Evolutionary conservation across 176 grass and related monocot genomes (phyloP), one percentile per base, ranked within the genome.

Genomic region (Phragmites australis): DNA sequence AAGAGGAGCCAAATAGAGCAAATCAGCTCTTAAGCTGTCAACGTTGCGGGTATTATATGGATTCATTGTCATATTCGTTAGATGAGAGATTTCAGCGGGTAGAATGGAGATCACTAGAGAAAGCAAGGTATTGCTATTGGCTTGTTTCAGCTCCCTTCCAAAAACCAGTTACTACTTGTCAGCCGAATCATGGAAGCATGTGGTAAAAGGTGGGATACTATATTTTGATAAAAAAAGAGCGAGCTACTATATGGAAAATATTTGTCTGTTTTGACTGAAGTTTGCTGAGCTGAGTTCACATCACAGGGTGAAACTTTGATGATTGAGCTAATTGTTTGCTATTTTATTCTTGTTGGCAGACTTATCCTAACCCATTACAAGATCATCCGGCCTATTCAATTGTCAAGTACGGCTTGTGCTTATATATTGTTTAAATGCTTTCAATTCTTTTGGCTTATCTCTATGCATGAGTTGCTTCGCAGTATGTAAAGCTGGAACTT

Each of bases 381-480:
- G 91, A 99, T 22, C 92, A 99, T 83, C 88, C 96, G 3, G 93
- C 96, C 34, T 99, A 99, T 87, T 89, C 87, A 89, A 86, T 86
- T 47, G 96, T 99, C 75, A 99, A 88, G 96, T 99, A 93, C 71
- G 87, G 25, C 63, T 60, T 37, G 30, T 75, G 0, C 68, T 53
- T 68, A 64, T 78, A 30, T 79, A 45, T 50, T n/a, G 0, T 57
- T 60, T 39, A 0, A 16, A 21, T 31, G 1, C 18, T 47, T 83
- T 65, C 70, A 32, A 0, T 48, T 50, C 22, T 27, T 78, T 51
- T 85, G 42, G 22, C 23, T 31, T 40, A 67, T 53, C 40, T 74
- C 9, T 46, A 22, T 39, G 23, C 75, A 75, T 82, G 54, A 11
- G 19, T 74, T 64, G 44, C 25, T 81, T 10, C 74, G 44, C 30